Evolutionary conservation across 352 stramenopile genomes (phyloP), one percentile per base, ranked within the genome.

Genomic region (Saprolegnia diclina): DNA sequence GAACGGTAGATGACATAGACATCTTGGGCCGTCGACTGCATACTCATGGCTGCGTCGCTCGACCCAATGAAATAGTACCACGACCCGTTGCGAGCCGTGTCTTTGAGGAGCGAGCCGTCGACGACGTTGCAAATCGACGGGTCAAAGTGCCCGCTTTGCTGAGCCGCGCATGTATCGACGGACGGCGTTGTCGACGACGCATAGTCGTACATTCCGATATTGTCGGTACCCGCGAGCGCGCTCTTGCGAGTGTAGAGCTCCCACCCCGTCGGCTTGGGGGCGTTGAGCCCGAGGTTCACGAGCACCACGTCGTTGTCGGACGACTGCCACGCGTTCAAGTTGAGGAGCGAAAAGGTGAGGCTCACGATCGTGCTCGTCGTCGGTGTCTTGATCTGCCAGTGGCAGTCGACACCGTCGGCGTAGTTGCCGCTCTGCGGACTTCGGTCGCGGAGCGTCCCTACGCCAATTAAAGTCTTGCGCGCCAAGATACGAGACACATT

Each of bases 61-160:
- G 24, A 32, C 18, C 63, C 63, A 13, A 44, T 54, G 32, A 62
- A 69, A 50, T 69, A 69, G n/a, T 57, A 37, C 63, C 63, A 69
- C 7, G 29, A 53, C 18, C 21, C 13, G 29, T 52, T 35, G n/a
- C 63, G 63, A 18, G 10, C 21, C 4, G 38, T 32, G 19, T 69
- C 63, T 19, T 3, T 69, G 26, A 69, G 26, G 19, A 69, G 63
- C 11, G 63, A 35, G n/a, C 63, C 63, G 35, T 56, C 29, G n/a
- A 50, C 48, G 9, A 69, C 13, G 38, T 56, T 38, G 35, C 44
- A 61, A 14, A 38, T 19, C 16, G 45, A 52, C 21, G 63, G 42
- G 29, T 69, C 63, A 61, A 69, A 69, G 4, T 50, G 5, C 14
- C 38, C 26, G 22, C 21, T 16, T 55, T 66, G 59, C 18, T 24